Base-by-base conservation (phyloP, 139 green algal species). In the Chlamydomonas sp. region DNA sequence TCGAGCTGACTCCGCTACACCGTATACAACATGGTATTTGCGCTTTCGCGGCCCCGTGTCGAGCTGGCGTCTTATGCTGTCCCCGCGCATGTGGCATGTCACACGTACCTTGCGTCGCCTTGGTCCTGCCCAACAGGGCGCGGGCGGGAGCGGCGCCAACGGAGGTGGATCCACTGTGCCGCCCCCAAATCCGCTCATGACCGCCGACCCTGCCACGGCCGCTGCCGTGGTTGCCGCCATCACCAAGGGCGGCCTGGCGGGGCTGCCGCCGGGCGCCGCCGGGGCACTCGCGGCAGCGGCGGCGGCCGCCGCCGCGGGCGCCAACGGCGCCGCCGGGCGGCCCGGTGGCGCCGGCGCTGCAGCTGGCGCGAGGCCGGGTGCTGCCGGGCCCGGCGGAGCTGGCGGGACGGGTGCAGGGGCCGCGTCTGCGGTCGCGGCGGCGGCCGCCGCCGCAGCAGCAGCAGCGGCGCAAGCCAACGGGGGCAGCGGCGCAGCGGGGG, bases 201-300 rank as follows among this genome's bases (percentile, higher is more conserved):
- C 69, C 58, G 67, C 79, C 5, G 64, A 86, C 81, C 71, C 69
- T 58, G 31, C 69, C 10, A 18, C 81, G 9, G 81, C 81, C 10
- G 81, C 81, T 5, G 81, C 81, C 3, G 18, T 86, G 20, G 81
- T 69, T 3, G 81, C 81, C 14, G 81, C 81, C 63, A 86, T 86
- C 31, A 49, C 31, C 31, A 49, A 49, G 31, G 81, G 81, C 80
- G 64, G 63, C 64, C 63, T 74, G 61, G 20, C 63, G 20, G 78
- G 62, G 2, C 62, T 73, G 63, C 63, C 79, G 6, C 63, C 79
- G 9, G 79, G 63, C 17, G 79, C 79, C 12, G 79, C 79, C 63
- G 79, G 31, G 7, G 79, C 79, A 15, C 57, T 49, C 15, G 80
- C 80, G 57, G 80, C 80, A 49, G 74, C 63, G 10, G 67, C 80